Base-by-base conservation (phyloP, 148 eudicot species). In the Rheum nobile region DNA sequence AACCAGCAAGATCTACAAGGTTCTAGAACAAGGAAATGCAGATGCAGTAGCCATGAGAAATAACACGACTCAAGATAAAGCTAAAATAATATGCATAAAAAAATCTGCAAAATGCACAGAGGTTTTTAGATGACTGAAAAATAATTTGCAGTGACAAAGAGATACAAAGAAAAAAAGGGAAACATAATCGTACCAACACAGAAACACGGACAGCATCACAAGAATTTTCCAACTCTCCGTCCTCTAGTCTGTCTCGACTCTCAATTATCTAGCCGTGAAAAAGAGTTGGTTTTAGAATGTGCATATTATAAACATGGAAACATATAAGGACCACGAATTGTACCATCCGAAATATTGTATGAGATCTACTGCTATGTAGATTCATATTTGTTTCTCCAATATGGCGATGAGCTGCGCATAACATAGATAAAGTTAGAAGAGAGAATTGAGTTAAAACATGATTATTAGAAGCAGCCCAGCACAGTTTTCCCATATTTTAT, bases 201-300 rank as follows among this genome's bases (percentile, higher is more conserved):
- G 99, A 95, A 65, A 95, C 99, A 75, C 99, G 96, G 59, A 95
- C 97, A 39, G 99, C 99, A 79, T 95, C 99, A 83, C 97, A 95
- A 61, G 96, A 85, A 68, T 76, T 83, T 29, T 82, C 86, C 35
- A 85, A 72, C 67, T 86, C 88, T 42, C 84, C 87, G 78, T 87
- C 96, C 81, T 84, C 96, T 80, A 77, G 77, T 85, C 80, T 87
- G 84, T 95, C 92, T 79, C 96, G 88, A 78, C 99, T 95, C 86
- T 95, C 99, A 80, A 95, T 90, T 67, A 95, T 90, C 99, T 95
- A 77, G 65, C 52, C 73, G 73, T 6, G 35, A 71, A 48, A 88
- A 65, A 54, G 43, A 72, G 59, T 71, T 76, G 22, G 72, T 4
- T 26, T 46, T 16, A 74, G 67, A 71, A 14, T 71, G 47, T 69